Base-by-base conservation (phyloP, 331 rosid genomes). In the Acacia pycnantha region DNA sequence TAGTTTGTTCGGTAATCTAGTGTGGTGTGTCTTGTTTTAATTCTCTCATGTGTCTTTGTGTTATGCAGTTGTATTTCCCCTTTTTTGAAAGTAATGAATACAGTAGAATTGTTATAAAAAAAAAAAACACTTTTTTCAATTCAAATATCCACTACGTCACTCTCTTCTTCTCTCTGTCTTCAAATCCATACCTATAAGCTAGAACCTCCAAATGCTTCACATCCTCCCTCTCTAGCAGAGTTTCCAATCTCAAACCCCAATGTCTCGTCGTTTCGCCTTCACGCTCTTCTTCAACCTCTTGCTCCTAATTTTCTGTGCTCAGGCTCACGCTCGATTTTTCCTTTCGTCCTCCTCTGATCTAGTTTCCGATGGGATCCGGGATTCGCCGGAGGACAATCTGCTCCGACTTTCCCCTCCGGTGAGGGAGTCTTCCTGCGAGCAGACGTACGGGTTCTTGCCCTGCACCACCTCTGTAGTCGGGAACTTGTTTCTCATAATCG, bases 401-500 rank as follows among this genome's bases (percentile, higher is more conserved):
- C 85, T 91, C 19, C 86, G 79, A 0, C 88, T 92, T 18, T 4
- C 22, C 12, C 72, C 44, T 48, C n/a, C 64, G 37, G 37, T 79
- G 56, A 58, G 37, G 9, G 92, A 91, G 47, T 86, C 92, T 11
- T 14, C 93, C 22, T 95, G 98, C 68, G 93, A 93, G 14, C 89
- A 93, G 90, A 82, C 97, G 6, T 95, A 95, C 27, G 98, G 98
- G 0, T 95, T 95, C 88, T 77, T 95, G 58, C 98, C 98, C 2
- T 95, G 98, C 92, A 95, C 98, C 77, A 90, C 94, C 74, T 85
- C 94, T 6, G 85, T 84, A 5, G 3, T 95, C 0, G 98, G 98
- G 0, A 95, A 95, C 70, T 37, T 89, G 43, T 95, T 95, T 78
- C 89, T 95, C 40, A 93, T 93, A 26, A 0, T 92, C 4, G 78